A percentile compares a stretch with the other conserved stretches of the same genome.
These are phyloP conservation scores for Beauveria sp. DNA, from an alignment of 2,329 filamentous ascomycete species.

Conservation along the genomic window DNA sequence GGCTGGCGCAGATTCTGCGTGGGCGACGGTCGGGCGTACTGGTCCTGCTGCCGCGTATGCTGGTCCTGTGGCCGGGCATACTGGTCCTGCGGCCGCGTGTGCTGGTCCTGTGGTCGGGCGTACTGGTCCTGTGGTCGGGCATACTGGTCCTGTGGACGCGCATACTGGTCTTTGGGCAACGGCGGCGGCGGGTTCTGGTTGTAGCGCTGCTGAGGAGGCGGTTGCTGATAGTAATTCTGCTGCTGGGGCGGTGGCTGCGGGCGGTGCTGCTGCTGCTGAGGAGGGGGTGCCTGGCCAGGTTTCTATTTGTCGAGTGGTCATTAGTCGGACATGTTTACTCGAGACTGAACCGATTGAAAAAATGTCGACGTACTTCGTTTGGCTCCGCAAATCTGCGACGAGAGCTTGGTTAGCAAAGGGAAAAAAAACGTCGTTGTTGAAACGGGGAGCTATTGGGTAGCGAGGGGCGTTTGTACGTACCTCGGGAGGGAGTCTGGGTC, in stretches of 20 bases:
- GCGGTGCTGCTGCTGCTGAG: conserved; percentile 12
- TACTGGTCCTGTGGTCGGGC: conserved; percentile 19
- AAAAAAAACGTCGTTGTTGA: background rate
- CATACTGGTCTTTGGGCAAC: conserved; percentile 25
- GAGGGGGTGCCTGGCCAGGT: conserved; percentile 22
- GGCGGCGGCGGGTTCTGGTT: conserved; percentile 41
- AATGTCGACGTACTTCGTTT: conserved; percentile 47
- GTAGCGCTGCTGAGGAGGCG: conserved; percentile 30
- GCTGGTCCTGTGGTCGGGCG: conserved; percentile 18
- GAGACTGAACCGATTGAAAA: background rate
- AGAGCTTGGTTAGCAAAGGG: conserved; percentile 6
- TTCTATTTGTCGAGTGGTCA: conserved; percentile 21
- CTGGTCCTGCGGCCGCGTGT: conserved; percentile 15
- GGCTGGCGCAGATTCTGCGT: conserved; percentile 14
- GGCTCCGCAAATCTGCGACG: conserved; percentile 62
- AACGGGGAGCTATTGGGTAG: background rate
- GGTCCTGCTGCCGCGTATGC: conserved; percentile 15
- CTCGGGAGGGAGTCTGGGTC: conserved; percentile 93
- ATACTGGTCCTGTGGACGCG: conserved; percentile 18
- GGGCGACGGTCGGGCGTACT: conserved; percentile 11
- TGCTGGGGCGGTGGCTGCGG: conserved; percentile 17
- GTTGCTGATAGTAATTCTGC: conserved; percentile 14
- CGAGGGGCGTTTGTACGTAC: conserved; percentile 41
- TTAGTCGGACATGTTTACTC: background rate
- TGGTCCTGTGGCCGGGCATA: conserved; percentile 18